Conservation (phyloP, 345 rosid genomes). For the Carallia pectinifolia region DNA sequence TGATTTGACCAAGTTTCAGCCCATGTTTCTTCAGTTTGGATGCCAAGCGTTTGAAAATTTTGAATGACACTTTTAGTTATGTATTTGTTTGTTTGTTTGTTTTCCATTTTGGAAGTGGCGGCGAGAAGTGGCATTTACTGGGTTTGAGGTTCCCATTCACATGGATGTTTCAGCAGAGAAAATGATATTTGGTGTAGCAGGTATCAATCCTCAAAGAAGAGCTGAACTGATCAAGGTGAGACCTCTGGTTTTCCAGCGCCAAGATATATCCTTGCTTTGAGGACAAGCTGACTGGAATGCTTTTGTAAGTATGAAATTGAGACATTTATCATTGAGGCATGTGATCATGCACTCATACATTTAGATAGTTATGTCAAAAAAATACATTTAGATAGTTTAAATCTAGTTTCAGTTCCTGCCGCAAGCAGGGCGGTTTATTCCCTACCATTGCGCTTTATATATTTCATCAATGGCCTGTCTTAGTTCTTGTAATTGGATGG, state of each 20-base stretch:
- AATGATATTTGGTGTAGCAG: constrained; percentile 86
- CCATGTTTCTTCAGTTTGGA: too few relatives aligned
- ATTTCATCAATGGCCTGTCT: background rate
- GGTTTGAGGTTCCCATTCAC: constrained; percentile 93
- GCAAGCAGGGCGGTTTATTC: too few relatives aligned
- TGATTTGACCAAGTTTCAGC: too few relatives aligned
- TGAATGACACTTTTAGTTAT: background rate
- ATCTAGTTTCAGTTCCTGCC: too few relatives aligned
- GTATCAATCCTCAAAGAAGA: constrained; percentile 81
- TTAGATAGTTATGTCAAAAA: too few relatives aligned
- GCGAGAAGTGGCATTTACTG: constrained; percentile 96
- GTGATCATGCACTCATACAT: too few relatives aligned
- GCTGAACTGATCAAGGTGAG: constrained; percentile 78
- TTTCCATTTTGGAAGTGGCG: constrained; percentile 58
- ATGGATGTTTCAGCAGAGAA: constrained; percentile 90
- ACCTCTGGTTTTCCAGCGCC: background rate
- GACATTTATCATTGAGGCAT: background rate
- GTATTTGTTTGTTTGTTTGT: constrained; percentile 1
- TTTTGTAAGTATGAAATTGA: background rate
- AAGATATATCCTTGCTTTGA: background rate
- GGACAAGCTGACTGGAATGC: background rate
- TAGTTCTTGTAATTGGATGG: background rate
- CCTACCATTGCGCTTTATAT: too few relatives aligned
- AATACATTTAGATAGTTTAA: too few relatives aligned
- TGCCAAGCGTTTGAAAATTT: background rate